phyloP scores from a whole-genome alignment of 2,329 filamentous ascomycete genomes.

The Escovopsis sp. region DNA sequence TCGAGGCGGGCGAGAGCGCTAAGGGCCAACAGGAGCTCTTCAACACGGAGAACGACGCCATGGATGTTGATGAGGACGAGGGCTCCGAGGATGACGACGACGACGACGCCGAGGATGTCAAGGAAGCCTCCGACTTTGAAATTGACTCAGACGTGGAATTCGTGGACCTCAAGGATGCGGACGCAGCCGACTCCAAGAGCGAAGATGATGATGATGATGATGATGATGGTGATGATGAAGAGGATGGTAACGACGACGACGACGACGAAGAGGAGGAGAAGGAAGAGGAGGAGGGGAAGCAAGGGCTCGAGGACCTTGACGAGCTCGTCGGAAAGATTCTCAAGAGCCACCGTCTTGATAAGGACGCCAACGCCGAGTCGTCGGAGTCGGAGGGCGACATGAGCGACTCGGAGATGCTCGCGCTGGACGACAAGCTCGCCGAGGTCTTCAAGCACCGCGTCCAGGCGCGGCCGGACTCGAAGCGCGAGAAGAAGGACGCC shows the following conservation, averaged over 20 bases:
- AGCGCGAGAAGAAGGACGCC: constrained; percentile 75
- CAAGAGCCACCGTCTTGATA: constrained; percentile 51
- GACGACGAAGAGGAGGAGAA: constrained; percentile 25
- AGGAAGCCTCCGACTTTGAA: constrained; percentile 27
- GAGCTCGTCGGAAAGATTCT: constrained; percentile 65
- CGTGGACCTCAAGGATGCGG: constrained; percentile 28
- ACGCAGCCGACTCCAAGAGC: constrained; percentile 24
- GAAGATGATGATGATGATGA: constrained; percentile 32
- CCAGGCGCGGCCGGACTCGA: constrained; percentile 48
- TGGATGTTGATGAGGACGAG: constrained; percentile 33
- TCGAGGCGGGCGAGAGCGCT: constrained; percentile 65
- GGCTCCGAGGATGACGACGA: constrained; percentile 27
- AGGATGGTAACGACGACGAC: constrained; percentile 28
- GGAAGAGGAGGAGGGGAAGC: constrained; percentile 25
- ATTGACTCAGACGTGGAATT: constrained; percentile 34
- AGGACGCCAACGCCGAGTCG: constrained; percentile 39
- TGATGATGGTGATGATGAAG: constrained; percentile 25
- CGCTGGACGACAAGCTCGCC: constrained; percentile 66
- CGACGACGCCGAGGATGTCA: constrained; percentile 28
- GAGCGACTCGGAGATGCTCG: constrained; percentile 93
- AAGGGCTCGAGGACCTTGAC: constrained; percentile 42
- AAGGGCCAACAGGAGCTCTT: constrained; percentile 81
- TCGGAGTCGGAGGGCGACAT: constrained; percentile 63
- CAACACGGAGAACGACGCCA: constrained; percentile 46
- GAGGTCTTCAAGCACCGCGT: constrained; percentile 72